Base-by-base conservation (phyloP, 345 rosid genomes). In the Brassica carinata region DNA sequence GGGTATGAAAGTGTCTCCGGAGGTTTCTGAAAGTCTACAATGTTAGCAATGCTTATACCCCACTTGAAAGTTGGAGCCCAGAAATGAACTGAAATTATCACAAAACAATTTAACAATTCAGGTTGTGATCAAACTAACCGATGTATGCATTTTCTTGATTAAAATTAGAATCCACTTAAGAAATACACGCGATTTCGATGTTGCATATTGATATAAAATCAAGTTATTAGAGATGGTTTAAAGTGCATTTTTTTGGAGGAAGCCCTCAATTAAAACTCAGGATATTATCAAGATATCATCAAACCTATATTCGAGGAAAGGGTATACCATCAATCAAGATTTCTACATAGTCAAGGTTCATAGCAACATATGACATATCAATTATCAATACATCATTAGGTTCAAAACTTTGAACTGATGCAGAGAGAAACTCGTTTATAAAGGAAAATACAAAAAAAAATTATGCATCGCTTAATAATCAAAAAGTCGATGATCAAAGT, bases 61-160 rank as follows among this genome's bases (percentile, higher is more conserved):
- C 98, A 92, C 78, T 94, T 94, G 67, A 94, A 94, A 2, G 97
- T 90, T 2, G 98, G 98, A 4, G 96, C 98, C 96, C 97, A 94
- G 76, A 94, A 94, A 81, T 92, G 78, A 5, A 79, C 90, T 78
- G 79, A 9, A 8, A 67, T 1, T 8, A 26, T 59, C 11, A 45
- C 48, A 67, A 73, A 43, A 33, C 9, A 26, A 64, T 5, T 55
- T 67, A 8, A n/a, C 13, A 45, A 0, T 17, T 61, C 30, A 53
- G 48, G 33, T 40, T 58, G 3, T 43, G 74, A 61, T 29, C 26
- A 29, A 69, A 14, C 38, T 19, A 45, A 11, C 53, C 4, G 6
- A 51, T 26, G 36, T 17, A 36, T 40, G 30, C 45, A 58, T 33
- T 43, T 68, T 15, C 7, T 69, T 69, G 7, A 27, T 67, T 57